Evolutionary conservation across 805 yeast genomes (phyloP), one percentile per base, ranked within the genome.

Genomic region (Hagleromyces aurorensis): DNA sequence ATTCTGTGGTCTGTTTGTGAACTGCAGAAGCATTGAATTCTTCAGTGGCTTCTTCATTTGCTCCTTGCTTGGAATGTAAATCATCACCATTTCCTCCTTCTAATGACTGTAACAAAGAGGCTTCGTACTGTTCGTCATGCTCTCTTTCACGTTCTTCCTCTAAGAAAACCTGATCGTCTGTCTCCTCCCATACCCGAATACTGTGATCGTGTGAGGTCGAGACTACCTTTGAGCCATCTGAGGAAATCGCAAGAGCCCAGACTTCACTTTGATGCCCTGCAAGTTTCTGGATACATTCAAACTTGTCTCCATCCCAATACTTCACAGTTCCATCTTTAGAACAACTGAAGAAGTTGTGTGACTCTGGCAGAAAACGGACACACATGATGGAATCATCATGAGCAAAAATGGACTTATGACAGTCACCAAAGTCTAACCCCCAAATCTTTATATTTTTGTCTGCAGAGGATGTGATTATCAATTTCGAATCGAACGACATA

Each of bases 341-440:
- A 34, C 84, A 76, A 33, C 94, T 78, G 61, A 91, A 82, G 57
- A 91, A 87, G 55, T 87, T 75, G 53, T 89, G 95, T 9, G 82
- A 68, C n/a, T 75, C 77, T 2, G 93, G 89, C 29, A 86, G 67
- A 49, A 91, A 91, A 37, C 65, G 70, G 17, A 89, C 94, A 40
- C 70, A 69, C 94, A 89, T 84, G 36, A 91, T 83, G 3, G 95
- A 79, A 55, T 91, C 99, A 50, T 86, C 94, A 55, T 91, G 99
- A 1, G 94, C 99, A 56, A 91, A 91, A 16, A 91, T 74, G 2
- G 97, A 89, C 54, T 80, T 81, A 58, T 91, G 98, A 65, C 98
- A 91, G 59, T 91, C 99, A 59, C 99, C 99, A 59, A 91, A 91
- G 56, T 91, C 98, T 35, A 91, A 64, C 29, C 99, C 99, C 99